A percentile compares a stretch with the other conserved stretches of the same genome.
These are phyloP conservation scores for Clathrus columnatus DNA, from an alignment of 768 basidiomycete species.

Conservation along the genomic window DNA sequence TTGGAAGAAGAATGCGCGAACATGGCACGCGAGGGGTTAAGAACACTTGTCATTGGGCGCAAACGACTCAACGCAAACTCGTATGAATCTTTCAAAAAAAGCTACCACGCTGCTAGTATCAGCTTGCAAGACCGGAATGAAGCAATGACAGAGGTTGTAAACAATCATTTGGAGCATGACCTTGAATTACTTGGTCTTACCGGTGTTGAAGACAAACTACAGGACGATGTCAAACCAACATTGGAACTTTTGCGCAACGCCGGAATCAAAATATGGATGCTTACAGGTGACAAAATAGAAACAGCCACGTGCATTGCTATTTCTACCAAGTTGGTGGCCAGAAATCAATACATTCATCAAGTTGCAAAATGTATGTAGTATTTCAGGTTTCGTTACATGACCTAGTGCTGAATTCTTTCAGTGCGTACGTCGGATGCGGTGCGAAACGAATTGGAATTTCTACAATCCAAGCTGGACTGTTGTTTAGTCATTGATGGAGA, in stretches of 20 bases:
- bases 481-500: conserved; percentile 98
- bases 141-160: conserved; percentile 67
- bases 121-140: conserved; percentile 72
- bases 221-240: conserved; percentile 93
- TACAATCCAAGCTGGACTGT: conserved; percentile 91
- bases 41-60: conserved; percentile 88
- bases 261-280: conserved; percentile 99
- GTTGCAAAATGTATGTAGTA: conserved; percentile 72
- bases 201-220: conserved; percentile 98
- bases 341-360: conserved; percentile 97
- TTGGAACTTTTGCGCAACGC: conserved; percentile 90
- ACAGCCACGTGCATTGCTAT: conserved; percentile 98
- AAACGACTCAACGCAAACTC: conserved; percentile 62
- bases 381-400: conserved; percentile 2
- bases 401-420: conserved; percentile 23
- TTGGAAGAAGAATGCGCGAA: conserved; percentile 97
- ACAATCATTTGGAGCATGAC: conserved; percentile 74
- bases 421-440: conserved; percentile 81
- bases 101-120: conserved; percentile 72
- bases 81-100: conserved; percentile 65
- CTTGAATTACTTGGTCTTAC: conserved; percentile 89
- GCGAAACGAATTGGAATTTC: conserved; percentile 82
- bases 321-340: conserved; percentile 89
- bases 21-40: conserved; percentile 93
- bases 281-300: conserved; percentile 98